Evolutionary conservation across 2,329 filamentous ascomycete species (phyloP), one percentile per base, ranked within the genome.

Genomic region (Fusarium torreyae): DNA sequence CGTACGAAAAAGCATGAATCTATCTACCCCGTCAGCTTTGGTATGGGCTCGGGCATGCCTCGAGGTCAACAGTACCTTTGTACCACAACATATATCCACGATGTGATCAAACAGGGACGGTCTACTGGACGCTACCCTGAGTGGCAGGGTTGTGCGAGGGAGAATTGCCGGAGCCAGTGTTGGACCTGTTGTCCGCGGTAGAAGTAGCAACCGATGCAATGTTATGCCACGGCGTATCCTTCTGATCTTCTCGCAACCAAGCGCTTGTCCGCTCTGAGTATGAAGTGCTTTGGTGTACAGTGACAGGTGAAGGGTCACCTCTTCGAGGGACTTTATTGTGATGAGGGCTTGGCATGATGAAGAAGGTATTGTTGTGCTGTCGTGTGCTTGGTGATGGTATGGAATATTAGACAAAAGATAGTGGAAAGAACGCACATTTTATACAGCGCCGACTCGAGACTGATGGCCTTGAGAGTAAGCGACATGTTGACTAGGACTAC

Each of bases 211-310:
- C 9, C 7, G 28, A 64, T n/a, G 2, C 33, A 38, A 51, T 0
- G 10, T 1, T 24, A 8, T 72, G 2, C 54, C 57, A 74, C 0
- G 69, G 67, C 54, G 55, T 63, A 0, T 62, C 28, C 2, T 42
- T 49, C 0, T 18, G 44, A 14, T 1, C 11, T 49, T 73, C 58
- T 26, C 10, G 28, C 28, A 73, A 0, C 58, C 58, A 73, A 11
- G 36, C 31, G 7, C 57, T 67, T 6, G 50, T 4, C 0, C 4
- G 44, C 0, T 53, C 40, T 2, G 63, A 46, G 5, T 48, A 40
- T 5, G 8, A 0, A 0, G 13, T n/a, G 31, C 18, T 51, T 2
- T 51, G 69, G 7, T 53, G 46, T 1, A 7, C 7, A 33, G 38
- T 17, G 36, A 1, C 22, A 4, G 22, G 9, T 9, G 18, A 8